Evolutionary conservation across 1,284 basidiomycete genomes (phyloP), one percentile per base, ranked within the genome.

Genomic region (Moesziomyces antarcticus): DNA sequence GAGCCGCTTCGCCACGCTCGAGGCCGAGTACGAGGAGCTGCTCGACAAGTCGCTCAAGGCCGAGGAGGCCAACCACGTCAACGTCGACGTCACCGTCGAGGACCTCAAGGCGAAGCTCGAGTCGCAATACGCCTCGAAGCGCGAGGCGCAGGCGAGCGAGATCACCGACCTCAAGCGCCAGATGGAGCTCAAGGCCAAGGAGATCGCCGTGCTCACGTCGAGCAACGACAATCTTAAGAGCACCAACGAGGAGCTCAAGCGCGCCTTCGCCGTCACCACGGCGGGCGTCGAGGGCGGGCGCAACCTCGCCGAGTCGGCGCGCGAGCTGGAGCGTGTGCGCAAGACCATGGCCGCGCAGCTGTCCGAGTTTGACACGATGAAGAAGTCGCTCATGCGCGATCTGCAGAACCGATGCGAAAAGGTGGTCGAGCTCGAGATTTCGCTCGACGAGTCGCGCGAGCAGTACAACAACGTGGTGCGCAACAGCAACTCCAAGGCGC

Each of bases 381-480:
- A 99, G 89, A 97, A 97, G 88, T 96, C 92, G 66, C 89, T 99
- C 75, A 97, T 99, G 92, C 91, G 94, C 50, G 97, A 99, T 87
- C 87, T 99, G 74, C 97, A 98, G 87, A 97, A 99, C 85, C 94
- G 97, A 47, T 99, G 97, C 85, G 97, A 99, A 88, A 99, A 99
- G 91, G 94, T 99, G 45, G 96, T 99, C 62, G 97, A 99, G 86
- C 90, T 99, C 50, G 97, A 99, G 86, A 98, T 99, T 78, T 96
- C 98, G 84, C 87, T 99, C 43, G 97, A 99, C 84, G 97, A 99
- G 85, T 93, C 97, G 85, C 93, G 94, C 85, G 97, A 99, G 86
- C 95, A 99, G 85, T 99, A 99, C 87, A 96, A 95, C 87, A 96
- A 97, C 80, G 93, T 99, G 56, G 93, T 98, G 75, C 91, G 94